Base-by-base conservation (phyloP, 371 early-diverging fungal genomes). In the Mortierella sp. region DNA sequence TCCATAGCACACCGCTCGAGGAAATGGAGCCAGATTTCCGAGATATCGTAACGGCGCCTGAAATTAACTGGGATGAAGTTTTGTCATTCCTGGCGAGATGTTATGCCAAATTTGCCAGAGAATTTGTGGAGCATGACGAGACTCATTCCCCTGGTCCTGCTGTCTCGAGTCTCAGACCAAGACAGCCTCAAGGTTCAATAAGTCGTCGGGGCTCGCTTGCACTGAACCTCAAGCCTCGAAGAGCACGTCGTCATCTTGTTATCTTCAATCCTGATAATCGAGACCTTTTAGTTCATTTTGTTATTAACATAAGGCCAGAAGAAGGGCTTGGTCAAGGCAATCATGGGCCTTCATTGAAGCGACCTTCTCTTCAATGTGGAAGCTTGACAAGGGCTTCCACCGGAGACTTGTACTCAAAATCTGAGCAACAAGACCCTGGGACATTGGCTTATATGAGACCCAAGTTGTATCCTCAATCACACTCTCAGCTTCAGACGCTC, bases 241-340 rank as follows among this genome's bases (percentile, higher is more conserved):
- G 68, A 13, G 66, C 70, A 8, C 61, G 73, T 21, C 83, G 84
- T 4, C 86, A 85, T 53, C 74, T 85, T 47, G 72, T 85, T 32
- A 85, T 85, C 60, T 85, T 85, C 22, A 85, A 84, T 63, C 80
- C 84, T 2, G 80, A 76, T 63, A 78, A 72, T 60, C 76, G 72
- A 10, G 86, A 84, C 55, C 50, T 78, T 21, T 65, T 85, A 10
- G 72, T 85, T 24, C 86, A 85, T 53, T 85, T 85, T 64, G 77
- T 84, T 60, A 74, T 85, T 53, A 40, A 70, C 28, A 33, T 76
- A 11, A 65, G 36, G 9, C 22, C 67, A 11, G n/a, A 13, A 4
- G 58, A 61, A 15, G 32, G 32, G 3, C 13, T 41, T 19, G 16
- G 47, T 1, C 57, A 45, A 7, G 43, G 65, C 11, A 24, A n/a